phyloP scores from a whole-genome alignment of 164 flowering plant genomes.

The Stephania cephalantha region DNA sequence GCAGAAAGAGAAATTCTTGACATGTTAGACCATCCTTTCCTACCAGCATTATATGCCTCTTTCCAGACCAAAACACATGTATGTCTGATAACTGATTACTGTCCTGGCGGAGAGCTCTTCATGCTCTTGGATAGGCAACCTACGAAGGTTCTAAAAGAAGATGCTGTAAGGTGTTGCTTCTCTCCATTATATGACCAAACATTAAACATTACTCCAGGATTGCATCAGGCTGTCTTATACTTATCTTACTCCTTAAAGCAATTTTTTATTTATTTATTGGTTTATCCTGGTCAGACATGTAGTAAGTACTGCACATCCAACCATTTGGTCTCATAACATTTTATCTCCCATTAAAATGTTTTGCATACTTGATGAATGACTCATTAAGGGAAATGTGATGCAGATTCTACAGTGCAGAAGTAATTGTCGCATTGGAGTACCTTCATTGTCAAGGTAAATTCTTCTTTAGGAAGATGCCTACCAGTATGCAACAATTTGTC shows the following conservation, averaged over 20 bases:
- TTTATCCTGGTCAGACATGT: neutral
- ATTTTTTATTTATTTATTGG: neutral
- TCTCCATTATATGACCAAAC: neutral
- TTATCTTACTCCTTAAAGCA: neutral
- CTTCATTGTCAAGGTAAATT: slow-evolving; percentile 94
- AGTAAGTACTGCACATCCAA: neutral
- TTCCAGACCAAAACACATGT: slow-evolving; percentile 95
- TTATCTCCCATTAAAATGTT: slow-evolving; percentile 2
- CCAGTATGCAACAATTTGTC: neutral
- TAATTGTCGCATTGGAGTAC: slow-evolving; percentile 86
- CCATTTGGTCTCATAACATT: neutral
- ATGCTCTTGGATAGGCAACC: slow-evolving; percentile 86
- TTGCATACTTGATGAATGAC: neutral
- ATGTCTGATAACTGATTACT: slow-evolving; percentile 90
- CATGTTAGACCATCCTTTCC: slow-evolving; percentile 94
- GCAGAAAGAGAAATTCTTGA: slow-evolving; percentile 98
- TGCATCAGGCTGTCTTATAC: neutral
- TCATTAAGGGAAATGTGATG: slow-evolving; percentile 12
- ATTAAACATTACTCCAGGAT: neutral
- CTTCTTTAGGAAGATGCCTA: neutral
- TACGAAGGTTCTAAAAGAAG: slow-evolving; percentile 83
- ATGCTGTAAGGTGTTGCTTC: slow-evolving; percentile 74
- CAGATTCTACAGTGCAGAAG: slow-evolving; percentile 95
- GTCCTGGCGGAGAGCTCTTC: slow-evolving; percentile 95
- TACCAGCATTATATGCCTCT: slow-evolving; percentile 96